Evolutionary conservation across 306 rosid genomes (phyloP).

Genomic region (Fagus sylvatica): DNA sequence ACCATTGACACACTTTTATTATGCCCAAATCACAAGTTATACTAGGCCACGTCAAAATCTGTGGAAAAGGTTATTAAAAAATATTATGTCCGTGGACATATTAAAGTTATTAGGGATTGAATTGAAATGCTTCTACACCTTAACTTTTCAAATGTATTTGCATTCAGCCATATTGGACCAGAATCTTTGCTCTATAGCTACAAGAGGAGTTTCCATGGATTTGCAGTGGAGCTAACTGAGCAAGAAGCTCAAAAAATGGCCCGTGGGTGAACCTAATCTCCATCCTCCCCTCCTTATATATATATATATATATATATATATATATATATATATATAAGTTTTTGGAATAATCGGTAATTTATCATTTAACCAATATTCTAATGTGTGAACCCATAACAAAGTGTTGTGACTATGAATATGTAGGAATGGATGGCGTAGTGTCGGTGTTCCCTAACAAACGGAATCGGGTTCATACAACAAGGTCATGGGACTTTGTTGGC

Average conservation of each 20-base stretch:
- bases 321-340: not conserved
- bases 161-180: constrained; percentile 19
- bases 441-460: constrained; percentile 47
- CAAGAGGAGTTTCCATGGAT: constrained; percentile 47
- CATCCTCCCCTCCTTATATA: accelerated
- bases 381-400: not conserved
- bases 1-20: no score
- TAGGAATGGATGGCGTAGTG: constrained; percentile 49
- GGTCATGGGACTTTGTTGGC: constrained; percentile 65
- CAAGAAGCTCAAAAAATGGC: constrained; percentile 37
- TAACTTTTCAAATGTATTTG: not conserved
- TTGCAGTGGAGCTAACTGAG: constrained; percentile 37
- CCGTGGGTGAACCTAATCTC: constrained; percentile 16
- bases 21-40: no score
- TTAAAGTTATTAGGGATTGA: no score
- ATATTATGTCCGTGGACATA: no score
- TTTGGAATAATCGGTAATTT: no score
- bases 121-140: not conserved
- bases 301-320: no score
- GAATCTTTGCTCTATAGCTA: constrained; percentile 31
- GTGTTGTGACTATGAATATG: not conserved
- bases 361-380: no score
- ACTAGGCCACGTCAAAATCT: no score
- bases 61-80: no score
- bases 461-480: constrained; percentile 45